Conservation (phyloP, 1,284 basidiomycete species). For the Cutaneotrichosporon mucoides region DNA sequence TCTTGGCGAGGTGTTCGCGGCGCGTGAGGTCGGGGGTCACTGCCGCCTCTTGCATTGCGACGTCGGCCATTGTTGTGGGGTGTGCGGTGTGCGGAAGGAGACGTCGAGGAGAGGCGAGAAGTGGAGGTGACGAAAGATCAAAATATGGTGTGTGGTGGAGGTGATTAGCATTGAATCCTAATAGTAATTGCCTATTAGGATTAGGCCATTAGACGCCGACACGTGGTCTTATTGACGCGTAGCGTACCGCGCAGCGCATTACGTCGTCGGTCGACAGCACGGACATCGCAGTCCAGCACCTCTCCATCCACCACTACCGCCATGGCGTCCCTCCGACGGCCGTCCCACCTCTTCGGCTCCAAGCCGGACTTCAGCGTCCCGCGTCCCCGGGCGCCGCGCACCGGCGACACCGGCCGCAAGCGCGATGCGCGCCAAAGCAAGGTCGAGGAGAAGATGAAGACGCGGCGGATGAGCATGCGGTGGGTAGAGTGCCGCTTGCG, state of each 20-base stretch:
- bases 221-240: background rate
- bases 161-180: background rate
- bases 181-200: no score
- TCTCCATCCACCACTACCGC: slow-evolving; percentile 7
- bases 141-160: background rate
- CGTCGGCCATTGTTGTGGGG: slow-evolving; percentile 20
- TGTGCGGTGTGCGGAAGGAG: no score
- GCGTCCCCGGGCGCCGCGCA: slow-evolving; percentile 20
- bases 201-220: background rate
- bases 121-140: slow-evolving; percentile 4
- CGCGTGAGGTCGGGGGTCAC: slow-evolving; percentile 16
- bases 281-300: no score
- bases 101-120: background rate
- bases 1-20: slow-evolving; percentile 35
- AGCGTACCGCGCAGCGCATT: background rate
- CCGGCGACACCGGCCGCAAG: slow-evolving; percentile 3
- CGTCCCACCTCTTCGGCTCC: slow-evolving; percentile 17
- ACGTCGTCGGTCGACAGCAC: background rate
- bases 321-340: slow-evolving; percentile 36
- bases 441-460: slow-evolving; percentile 89
- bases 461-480: slow-evolving; percentile 76
- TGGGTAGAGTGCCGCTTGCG: slow-evolving; percentile 35
- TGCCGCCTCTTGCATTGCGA: slow-evolving; percentile 18
- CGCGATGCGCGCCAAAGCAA: slow-evolving; percentile 57
- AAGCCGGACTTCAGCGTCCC: slow-evolving; percentile 3